Base-by-base conservation (phyloP, 2,329 filamentous ascomycete species). In the Exophiala calicioides region DNA sequence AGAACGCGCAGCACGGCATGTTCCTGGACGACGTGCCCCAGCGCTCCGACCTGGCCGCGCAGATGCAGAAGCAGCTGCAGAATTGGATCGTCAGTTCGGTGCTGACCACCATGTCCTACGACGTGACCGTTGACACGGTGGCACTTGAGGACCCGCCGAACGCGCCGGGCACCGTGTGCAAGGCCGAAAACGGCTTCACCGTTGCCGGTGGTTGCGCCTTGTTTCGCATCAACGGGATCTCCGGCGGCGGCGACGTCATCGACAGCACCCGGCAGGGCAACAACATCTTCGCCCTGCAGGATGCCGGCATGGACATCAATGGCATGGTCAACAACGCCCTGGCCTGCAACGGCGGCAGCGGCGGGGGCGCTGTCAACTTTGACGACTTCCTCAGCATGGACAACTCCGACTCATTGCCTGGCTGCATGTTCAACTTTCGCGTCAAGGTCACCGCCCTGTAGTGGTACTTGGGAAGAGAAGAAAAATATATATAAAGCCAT, bases 11-110 rank as follows among this genome's bases (percentile, higher is more conserved):
- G 19, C 29, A 33, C 20, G 44, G 35, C 15, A 21, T 40, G 8
- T 40, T 47, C 36, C 19, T 47, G 7, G 35, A 47, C 23, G 44
- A 41, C 19, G 44, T 47, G 10, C 44, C 44, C 4, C 30, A 24
- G 3, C 44, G 44, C 29, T 12, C 29, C 3, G 44, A 47, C 27
- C 29, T 41, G 13, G 20, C 26, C 7, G 21, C 23, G 20, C 35
- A 47, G 35, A 41, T 41, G 44, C 27, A 35, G 30, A 47, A 4
- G 18, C 35, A 47, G 15, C 44, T 47, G 12, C 35, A 47, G 21
- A 47, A 47, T 20, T 47, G 44, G 44, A 40, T 41, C 26, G 44
- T 47, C 29, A 47, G 44, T 31, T 21, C 44, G n/a, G 36, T 41
- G 24, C 26, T 47, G 16, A 34, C 9, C n/a, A 35, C 27, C 16